Conservation (phyloP, 2,329 filamentous ascomycete species). For the Aspergillus versicolor region DNA sequence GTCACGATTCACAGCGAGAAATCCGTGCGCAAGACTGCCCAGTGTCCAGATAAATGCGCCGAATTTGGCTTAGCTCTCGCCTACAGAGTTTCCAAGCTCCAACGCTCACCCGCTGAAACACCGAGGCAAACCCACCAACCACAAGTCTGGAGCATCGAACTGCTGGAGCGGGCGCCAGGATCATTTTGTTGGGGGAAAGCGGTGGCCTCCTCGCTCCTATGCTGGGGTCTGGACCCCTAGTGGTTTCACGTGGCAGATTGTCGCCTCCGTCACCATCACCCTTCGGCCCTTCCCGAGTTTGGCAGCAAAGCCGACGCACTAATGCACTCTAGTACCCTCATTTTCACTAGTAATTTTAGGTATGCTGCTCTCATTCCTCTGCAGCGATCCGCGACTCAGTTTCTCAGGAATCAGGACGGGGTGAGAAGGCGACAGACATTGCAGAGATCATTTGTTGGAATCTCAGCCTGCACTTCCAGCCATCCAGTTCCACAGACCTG, state of each 20-base stretch:
- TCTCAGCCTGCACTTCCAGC: not conserved
- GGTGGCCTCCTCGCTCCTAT: slow-evolving; percentile 11
- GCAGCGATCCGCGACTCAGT: not conserved
- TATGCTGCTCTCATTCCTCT: not conserved
- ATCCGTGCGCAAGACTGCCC: not conserved
- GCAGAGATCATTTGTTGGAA: not conserved
- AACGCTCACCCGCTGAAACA: slow-evolving; percentile 6
- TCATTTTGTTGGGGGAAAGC: slow-evolving; percentile 12
- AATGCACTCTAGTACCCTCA: slow-evolving; percentile 11
- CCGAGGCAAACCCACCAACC: slow-evolving; percentile 1
- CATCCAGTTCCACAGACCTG: not conserved
- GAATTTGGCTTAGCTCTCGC: slow-evolving; percentile 3
- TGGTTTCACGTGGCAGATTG: slow-evolving; percentile 27
- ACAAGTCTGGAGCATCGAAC: slow-evolving; percentile 15
- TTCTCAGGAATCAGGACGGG: not conserved
- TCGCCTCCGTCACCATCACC: slow-evolving; percentile 20
- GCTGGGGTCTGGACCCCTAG: slow-evolving; percentile 26
- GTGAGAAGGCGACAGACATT: not conserved
- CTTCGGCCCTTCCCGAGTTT: slow-evolving; percentile 30
- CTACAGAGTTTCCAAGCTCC: not conserved
- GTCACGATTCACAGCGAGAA: not conserved
- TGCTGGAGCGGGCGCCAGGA: slow-evolving; percentile 25
- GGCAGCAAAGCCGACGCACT: slow-evolving; percentile 31
- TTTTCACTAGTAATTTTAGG: slow-evolving; percentile 1
- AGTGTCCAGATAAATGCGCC: not conserved